These are phyloP conservation scores for Suhomyces emberorum DNA, from an alignment of 805 yeast species.

Conservation along the genomic window DNA sequence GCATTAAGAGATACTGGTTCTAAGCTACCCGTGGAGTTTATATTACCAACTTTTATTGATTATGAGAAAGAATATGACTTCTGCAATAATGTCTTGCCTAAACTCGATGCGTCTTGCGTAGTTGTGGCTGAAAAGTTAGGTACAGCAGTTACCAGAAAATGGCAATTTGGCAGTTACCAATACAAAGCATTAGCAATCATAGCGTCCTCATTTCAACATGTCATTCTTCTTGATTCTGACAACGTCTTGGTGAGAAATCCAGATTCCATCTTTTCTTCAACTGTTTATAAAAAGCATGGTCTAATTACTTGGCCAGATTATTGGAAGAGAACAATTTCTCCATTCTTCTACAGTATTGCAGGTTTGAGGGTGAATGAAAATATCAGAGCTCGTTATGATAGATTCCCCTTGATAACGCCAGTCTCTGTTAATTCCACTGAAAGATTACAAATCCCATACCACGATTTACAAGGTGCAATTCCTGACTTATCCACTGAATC, in stretches of 20 bases:
- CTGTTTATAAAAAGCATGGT: slow-evolving; percentile 12
- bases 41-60: slow-evolving; percentile 38
- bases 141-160: slow-evolving; percentile 13
- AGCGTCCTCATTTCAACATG: slow-evolving; percentile 45
- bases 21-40: slow-evolving; percentile 41
- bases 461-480: slow-evolving; percentile 8
- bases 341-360: slow-evolving; percentile 18
- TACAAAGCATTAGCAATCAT: slow-evolving; percentile 43
- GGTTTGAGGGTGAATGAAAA: slow-evolving; percentile 13
- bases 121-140: slow-evolving; percentile 34
- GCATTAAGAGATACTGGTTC: slow-evolving; percentile 43
- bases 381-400: slow-evolving; percentile 3
- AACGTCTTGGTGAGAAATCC: slow-evolving; percentile 43
- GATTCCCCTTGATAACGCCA: slow-evolving; percentile 5
- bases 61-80: slow-evolving; percentile 32
- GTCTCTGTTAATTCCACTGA: slow-evolving; percentile 7
- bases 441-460: slow-evolving; percentile 7
- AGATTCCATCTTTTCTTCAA: slow-evolving; percentile 25
- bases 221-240: slow-evolving; percentile 47
- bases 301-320: slow-evolving; percentile 22
- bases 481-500: slow-evolving; percentile 57
- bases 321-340: slow-evolving; percentile 22
- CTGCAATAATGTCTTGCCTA: slow-evolving; percentile 40
- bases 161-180: slow-evolving; percentile 33
- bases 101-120: slow-evolving; percentile 42